Percentiles rank a stretch among this genome's conserved stretches.
Evolutionary conservation across 2,329 filamentous ascomycete genomes (phyloP).

Genomic region (Rhynchosporium graminicola): DNA sequence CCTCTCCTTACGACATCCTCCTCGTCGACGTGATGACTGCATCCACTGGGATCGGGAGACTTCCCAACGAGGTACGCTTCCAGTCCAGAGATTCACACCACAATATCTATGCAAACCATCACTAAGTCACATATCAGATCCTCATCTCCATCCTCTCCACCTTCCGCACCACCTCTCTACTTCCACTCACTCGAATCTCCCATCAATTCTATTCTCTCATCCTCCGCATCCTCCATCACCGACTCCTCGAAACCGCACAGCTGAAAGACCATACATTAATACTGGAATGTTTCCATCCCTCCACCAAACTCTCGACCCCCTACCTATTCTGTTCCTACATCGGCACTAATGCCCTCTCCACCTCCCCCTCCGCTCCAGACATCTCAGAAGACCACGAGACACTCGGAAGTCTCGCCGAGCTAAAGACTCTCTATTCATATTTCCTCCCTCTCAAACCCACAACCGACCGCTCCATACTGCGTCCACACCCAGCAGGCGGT

Average conservation of each 20-base stretch:
- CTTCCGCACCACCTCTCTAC: conserved; percentile 50
- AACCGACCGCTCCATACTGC: conserved; percentile 47
- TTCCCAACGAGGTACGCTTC: conserved; percentile 34
- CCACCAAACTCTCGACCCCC: conserved; percentile 66
- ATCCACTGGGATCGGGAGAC: conserved; percentile 23
- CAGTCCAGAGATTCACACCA: background rate
- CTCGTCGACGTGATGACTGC: conserved; percentile 25
- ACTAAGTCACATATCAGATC: conserved; percentile 40
- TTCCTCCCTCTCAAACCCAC: conserved; percentile 66
- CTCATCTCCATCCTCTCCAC: conserved; percentile 50
- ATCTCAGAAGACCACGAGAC: conserved; percentile 27
- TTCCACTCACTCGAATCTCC: conserved; percentile 59
- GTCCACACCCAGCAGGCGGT: conserved; percentile 47
- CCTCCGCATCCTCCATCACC: conserved; percentile 63
- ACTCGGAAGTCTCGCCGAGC: conserved; percentile 51
- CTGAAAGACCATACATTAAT: conserved; percentile 65
- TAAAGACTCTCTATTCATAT: conserved; percentile 59
- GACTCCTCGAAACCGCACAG: conserved; percentile 59
- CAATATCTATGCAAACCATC: conserved; percentile 33
- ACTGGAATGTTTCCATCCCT: conserved; percentile 77
- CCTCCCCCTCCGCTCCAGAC: conserved; percentile 35
- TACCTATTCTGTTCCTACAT: conserved; percentile 69
- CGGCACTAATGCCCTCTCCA: conserved; percentile 58
- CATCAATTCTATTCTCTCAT: conserved; percentile 65
- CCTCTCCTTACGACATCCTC: conserved; percentile 12